Conservation (phyloP, 225 moss, liverwort and hornwort species). For the Physcomitrium patens region DNA sequence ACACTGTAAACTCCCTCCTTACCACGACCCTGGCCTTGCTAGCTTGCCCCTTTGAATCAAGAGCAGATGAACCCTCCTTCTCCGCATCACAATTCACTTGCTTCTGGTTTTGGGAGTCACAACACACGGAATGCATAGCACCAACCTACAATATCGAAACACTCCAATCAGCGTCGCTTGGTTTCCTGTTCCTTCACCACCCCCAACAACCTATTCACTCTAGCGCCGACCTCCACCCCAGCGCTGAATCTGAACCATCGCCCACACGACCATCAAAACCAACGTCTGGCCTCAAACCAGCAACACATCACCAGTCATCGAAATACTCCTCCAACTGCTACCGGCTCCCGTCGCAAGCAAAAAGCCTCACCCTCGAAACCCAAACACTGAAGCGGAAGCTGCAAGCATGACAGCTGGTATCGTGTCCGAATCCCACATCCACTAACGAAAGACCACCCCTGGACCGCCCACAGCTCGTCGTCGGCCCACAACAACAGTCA, state of each 20-base stretch:
- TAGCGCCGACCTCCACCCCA: neutral
- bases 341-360: neutral
- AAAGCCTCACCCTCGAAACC: neutral
- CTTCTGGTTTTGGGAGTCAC: neutral
- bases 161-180: neutral
- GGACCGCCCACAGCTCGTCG: no score
- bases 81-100: slow-evolving; percentile 24
- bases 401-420: neutral
- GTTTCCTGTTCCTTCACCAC: no score
- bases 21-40: neutral
- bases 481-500: no score
- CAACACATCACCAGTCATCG: no score
- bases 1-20: neutral
- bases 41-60: neutral
- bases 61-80: neutral
- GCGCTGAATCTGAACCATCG: neutral
- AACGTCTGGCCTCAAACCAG: no score
- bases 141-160: neutral
- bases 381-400: no score
- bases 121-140: slow-evolving; percentile 21
- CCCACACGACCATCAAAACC: neutral
- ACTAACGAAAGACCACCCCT: neutral
- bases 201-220: neutral
- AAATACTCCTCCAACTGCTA: no score
- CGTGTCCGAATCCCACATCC: slow-evolving; percentile 6